Conservation (phyloP, 805 yeast genomes). For the Pichia insulana region DNA sequence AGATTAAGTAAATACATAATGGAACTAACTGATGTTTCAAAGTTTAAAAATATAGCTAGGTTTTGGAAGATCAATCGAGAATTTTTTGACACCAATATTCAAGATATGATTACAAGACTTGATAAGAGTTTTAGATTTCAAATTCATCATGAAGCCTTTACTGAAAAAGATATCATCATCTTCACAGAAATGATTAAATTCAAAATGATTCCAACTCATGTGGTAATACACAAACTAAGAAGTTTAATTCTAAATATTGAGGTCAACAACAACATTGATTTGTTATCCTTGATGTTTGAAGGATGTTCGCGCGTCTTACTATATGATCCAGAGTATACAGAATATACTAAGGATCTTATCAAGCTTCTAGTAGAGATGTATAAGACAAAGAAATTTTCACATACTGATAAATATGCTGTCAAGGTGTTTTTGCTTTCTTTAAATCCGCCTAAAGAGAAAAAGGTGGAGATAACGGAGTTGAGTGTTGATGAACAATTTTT, state of each 20-base stretch:
- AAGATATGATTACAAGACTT: conserved; percentile 43
- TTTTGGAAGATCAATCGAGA: conserved; percentile 55
- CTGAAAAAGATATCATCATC: conserved; percentile 50
- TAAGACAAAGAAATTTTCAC: conserved; percentile 39
- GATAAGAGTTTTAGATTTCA: conserved; percentile 57
- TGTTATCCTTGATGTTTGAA: conserved; percentile 63
- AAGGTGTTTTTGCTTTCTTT: conserved; percentile 45
- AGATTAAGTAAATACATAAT: conserved; percentile 49
- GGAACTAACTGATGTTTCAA: conserved; percentile 38
- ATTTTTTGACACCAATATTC: conserved; percentile 40
- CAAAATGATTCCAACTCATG: conserved; percentile 59
- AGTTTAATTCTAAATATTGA: conserved; percentile 43
- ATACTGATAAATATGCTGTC: conserved; percentile 50
- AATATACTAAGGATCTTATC: conserved; percentile 57
- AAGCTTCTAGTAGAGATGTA: conserved; percentile 42
- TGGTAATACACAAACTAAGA: conserved; percentile 66
- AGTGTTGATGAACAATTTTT: conserved; percentile 43
- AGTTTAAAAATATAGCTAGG: conserved; percentile 47
- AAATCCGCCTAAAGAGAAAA: conserved; percentile 44
- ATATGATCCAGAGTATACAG: conserved; percentile 45
- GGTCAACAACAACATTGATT: conserved; percentile 55
- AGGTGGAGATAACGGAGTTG: conserved; percentile 20
- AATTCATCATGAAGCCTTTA: conserved; percentile 42
- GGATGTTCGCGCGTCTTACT: conserved; percentile 60
- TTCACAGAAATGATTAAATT: conserved; percentile 74